phyloP scores from a whole-genome alignment of 2,329 filamentous ascomycete genomes.

The Bipolaris zeicola region DNA sequence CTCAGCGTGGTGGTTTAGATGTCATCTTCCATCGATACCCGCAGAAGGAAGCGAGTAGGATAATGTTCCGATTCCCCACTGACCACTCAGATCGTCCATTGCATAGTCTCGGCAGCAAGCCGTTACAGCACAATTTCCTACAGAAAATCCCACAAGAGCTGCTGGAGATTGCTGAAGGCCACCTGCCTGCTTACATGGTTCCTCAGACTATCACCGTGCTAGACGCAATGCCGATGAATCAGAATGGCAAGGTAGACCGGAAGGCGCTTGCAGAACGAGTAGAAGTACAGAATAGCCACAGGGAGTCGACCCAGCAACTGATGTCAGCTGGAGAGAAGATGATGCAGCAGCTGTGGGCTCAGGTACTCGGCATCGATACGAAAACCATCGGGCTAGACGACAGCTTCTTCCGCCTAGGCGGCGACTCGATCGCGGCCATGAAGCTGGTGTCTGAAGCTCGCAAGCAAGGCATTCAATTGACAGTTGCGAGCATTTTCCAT shows the following conservation, averaged over 20 bases:
- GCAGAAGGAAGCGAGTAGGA: not conserved
- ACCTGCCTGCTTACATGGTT: constrained; percentile 27
- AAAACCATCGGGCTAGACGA: constrained; percentile 10
- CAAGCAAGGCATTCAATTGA: not conserved
- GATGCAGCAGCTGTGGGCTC: not conserved
- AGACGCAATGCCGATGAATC: constrained; percentile 28
- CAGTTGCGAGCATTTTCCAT: not conserved
- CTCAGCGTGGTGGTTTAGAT: constrained; percentile 5
- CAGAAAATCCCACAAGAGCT: constrained; percentile 4
- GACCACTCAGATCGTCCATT: not conserved
- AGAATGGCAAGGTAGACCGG: constrained; percentile 22
- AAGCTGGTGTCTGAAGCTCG: constrained; percentile 23
- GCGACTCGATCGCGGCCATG: constrained; percentile 36
- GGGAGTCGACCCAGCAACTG: not conserved
- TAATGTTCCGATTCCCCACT: constrained; percentile 1
- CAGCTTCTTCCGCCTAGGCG: constrained; percentile 30
- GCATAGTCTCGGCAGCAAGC: not conserved
- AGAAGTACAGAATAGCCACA: not conserved
- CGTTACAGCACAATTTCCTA: not conserved
- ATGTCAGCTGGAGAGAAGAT: not conserved
- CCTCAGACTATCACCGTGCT: constrained; percentile 37
- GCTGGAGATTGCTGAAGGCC: not conserved
- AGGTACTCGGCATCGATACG: not conserved
- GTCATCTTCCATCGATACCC: constrained; percentile 4
- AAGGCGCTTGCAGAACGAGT: constrained; percentile 24